A percentile compares a stretch with the other conserved stretches of the same genome.
Evolutionary conservation across 176 grass and related monocot genomes (phyloP).

Genomic region (Aegilops bicornis): DNA sequence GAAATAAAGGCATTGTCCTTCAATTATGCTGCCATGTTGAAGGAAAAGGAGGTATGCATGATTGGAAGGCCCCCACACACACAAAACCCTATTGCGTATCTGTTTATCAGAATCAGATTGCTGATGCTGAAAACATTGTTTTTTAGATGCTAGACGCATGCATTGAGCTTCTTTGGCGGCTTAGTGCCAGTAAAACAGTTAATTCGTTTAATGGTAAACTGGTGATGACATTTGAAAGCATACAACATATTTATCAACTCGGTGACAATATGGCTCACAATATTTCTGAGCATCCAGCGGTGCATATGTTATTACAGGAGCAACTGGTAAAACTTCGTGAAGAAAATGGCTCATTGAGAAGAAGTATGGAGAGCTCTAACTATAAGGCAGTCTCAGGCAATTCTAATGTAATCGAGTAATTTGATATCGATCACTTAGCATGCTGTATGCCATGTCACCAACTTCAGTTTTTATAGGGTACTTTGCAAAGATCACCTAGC

Average conservation of each 20-base stretch:
- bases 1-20: slow-evolving; percentile 91
- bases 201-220: background rate
- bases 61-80: background rate
- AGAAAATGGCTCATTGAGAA: slow-evolving; percentile 75
- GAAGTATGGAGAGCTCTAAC: slow-evolving; percentile 57
- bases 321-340: slow-evolving; percentile 81
- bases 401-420: slow-evolving; percentile 50
- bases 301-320: slow-evolving; percentile 48
- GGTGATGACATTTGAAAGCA: background rate
- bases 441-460: background rate
- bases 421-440: slow-evolving; percentile 23
- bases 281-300: slow-evolving; percentile 18
- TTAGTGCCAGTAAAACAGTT: background rate
- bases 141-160: background rate
- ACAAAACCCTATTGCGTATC: background rate
- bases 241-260: background rate
- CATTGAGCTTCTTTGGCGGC: background rate
- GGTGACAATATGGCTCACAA: background rate
- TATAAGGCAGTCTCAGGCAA: slow-evolving; percentile 41
- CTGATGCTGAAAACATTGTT: slow-evolving; percentile 11
- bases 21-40: slow-evolving; percentile 93
- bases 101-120: background rate
- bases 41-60: slow-evolving; percentile 88
- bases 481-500: slow-evolving; percentile 41
- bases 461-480: slow-evolving; percentile 36